Evolutionary conservation across 2,329 filamentous ascomycete species (phyloP), one percentile per base, ranked within the genome.

Genomic region (Daldinia eschscholtzii): DNA sequence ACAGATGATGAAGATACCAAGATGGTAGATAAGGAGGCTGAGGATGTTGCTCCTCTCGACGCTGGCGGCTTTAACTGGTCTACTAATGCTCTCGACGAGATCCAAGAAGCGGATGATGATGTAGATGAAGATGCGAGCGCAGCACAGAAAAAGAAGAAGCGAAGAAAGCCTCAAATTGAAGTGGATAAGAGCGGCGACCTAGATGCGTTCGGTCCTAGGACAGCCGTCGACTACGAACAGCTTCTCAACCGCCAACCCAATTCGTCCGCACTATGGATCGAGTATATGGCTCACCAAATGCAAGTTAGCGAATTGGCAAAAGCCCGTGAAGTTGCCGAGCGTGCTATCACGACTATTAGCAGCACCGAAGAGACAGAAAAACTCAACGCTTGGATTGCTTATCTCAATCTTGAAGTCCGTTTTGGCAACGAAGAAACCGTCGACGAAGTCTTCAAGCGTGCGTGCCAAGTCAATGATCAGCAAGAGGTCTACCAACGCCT

Each of bases 201-300:
- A 10, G 94, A 98, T 79, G 89, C 88, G 53, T 89, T 94, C 74
- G 95, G 95, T 0, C 96, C 96, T 1, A 94, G 97, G 78, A 95
- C 93, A 1, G 88, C 93, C 15, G 93, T 92, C 70, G 97, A 99
- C 80, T 99, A 94, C 79, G 97, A 99, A 82, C 91, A 96, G 73
- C 89, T 98, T 26, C 88, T 99, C 46, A 88, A 99, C 23, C 93
- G 94, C 63, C 92, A 97, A 78, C 94, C 96, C 2, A 94, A 98
- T 81, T 95, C 93, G n/a, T 97, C 95, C 0, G 86, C 91, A 69
- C 87, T 98, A 30, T 99, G 96, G 96, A 93, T 98, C 61, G 89
- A 93, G 72, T 99, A 99, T 83, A 98, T 99, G 93, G 94, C 94
- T n/a, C 97, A 97, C 87, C 93, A 98, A 81, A 91, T 98, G 80